These are phyloP conservation scores for Strobilomyces confusus DNA, from an alignment of 768 basidiomycete species.

Conservation along the genomic window DNA sequence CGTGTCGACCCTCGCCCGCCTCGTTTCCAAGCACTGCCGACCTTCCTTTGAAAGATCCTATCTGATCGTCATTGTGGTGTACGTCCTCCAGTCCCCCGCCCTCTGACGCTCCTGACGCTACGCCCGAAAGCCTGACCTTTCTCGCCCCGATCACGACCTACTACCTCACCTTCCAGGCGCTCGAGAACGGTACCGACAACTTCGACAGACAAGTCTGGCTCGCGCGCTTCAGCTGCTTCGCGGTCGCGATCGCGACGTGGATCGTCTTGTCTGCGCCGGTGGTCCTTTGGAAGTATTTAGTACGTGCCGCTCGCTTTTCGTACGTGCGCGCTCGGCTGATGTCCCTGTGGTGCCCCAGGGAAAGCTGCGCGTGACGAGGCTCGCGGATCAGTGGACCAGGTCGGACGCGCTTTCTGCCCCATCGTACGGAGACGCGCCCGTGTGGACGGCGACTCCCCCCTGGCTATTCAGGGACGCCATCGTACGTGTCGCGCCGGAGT, in stretches of 20 bases:
- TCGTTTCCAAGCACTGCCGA: constrained; percentile 39
- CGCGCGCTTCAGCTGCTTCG: constrained; percentile 36
- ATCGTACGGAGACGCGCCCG: constrained; percentile 28
- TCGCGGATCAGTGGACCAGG: constrained; percentile 39
- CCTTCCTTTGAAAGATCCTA: constrained; percentile 44
- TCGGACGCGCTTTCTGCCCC: constrained; percentile 33
- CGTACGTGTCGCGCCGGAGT: constrained; percentile 25
- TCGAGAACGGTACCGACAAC: constrained; percentile 4
- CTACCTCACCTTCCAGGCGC: constrained; percentile 26
- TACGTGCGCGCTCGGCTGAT: neutral
- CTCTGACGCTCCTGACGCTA: neutral
- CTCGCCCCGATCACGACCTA: constrained; percentile 39
- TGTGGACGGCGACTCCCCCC: constrained; percentile 42
- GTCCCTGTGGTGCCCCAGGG: constrained; percentile 32
- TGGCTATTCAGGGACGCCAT: constrained; percentile 35
- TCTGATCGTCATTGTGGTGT: constrained; percentile 39
- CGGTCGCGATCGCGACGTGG: constrained; percentile 35
- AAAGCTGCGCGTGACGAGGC: constrained; percentile 33
- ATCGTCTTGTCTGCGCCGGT: constrained; percentile 40
- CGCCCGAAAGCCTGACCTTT: constrained; percentile 33
- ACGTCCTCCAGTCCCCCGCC: constrained; percentile 8
- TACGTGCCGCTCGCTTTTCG: constrained; percentile 20
- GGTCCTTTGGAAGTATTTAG: constrained; percentile 43
- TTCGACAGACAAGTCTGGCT: constrained; percentile 27
- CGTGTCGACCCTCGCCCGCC: constrained; percentile 33